Percentiles rank a stretch among this genome's conserved stretches.
phyloP scores from a whole-genome alignment of 805 yeast genomes.

The Saccharomycopsis fodiens region DNA sequence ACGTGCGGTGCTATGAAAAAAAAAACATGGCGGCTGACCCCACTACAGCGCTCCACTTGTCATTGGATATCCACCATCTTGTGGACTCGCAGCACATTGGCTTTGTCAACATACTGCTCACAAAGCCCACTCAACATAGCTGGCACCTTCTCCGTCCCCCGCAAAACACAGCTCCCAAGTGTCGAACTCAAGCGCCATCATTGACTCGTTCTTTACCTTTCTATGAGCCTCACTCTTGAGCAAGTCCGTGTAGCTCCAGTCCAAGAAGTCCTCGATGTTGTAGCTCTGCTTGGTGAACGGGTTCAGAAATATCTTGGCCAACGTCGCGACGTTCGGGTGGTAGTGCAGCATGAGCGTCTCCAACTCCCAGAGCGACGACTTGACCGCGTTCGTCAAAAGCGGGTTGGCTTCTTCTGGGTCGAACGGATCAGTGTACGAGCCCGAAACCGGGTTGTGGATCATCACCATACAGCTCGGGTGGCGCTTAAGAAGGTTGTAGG shows the following conservation, averaged over 20 bases:
- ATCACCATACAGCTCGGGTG: conserved; percentile 93
- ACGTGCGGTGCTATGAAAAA: no score
- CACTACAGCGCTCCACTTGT: no score
- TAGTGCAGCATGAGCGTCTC: conserved; percentile 75
- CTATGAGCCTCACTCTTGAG: conserved; percentile 57
- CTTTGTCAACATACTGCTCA: no score
- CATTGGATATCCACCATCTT: no score
- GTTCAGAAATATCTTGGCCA: conserved; percentile 82
- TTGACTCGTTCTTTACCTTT: conserved; percentile 48
- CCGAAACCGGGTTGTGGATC: conserved; percentile 44
- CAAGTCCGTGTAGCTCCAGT: conserved; percentile 73
- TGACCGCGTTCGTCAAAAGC: conserved; percentile 66
- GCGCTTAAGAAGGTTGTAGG: conserved; percentile 79
- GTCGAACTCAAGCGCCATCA: conserved; percentile 20
- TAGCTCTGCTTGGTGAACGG: conserved; percentile 84
- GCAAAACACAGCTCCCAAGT: conserved; percentile 8
- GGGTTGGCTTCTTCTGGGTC: conserved; percentile 64
- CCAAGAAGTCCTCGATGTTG: conserved; percentile 89
- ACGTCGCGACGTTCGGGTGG: conserved; percentile 91
- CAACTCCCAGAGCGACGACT: conserved; percentile 88
- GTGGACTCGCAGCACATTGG: no score
- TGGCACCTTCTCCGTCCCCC: not conserved
- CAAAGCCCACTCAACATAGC: no score
- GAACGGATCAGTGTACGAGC: conserved; percentile 54
- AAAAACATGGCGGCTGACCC: no score